Conservation (phyloP, 2,329 filamentous ascomycete genomes). For the Trichoderma aggressivum region DNA sequence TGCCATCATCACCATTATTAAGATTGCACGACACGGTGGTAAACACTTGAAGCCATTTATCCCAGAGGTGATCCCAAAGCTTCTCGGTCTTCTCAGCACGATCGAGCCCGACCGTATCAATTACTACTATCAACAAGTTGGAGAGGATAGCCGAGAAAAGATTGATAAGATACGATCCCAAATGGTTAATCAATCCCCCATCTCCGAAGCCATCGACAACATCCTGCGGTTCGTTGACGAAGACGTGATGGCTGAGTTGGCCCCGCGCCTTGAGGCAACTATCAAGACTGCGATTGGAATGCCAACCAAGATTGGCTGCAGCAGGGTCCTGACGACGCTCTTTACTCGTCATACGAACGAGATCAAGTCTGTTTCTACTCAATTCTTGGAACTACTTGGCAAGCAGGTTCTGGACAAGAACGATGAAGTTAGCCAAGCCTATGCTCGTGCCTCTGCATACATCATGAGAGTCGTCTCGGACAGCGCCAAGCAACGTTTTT, state of each 20-base stretch:
- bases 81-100: constrained; percentile 78
- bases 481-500: constrained; percentile 49
- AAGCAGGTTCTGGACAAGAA: constrained; percentile 87
- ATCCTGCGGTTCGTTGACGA: constrained; percentile 82
- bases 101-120: constrained; percentile 88
- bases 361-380: constrained; percentile 70
- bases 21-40: constrained; percentile 88
- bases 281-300: constrained; percentile 87
- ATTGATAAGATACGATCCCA: constrained; percentile 84
- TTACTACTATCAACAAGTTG: constrained; percentile 86
- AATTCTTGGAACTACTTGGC: constrained; percentile 73
- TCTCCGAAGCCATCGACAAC: constrained; percentile 89
- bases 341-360: constrained; percentile 74
- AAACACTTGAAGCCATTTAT: constrained; percentile 75
- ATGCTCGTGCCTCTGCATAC: constrained; percentile 83
- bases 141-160: constrained; percentile 81
- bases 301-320: constrained; percentile 90
- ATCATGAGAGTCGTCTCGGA: constrained; percentile 61
- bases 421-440: constrained; percentile 86
- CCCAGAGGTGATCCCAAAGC: constrained; percentile 73
- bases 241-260: constrained; percentile 69
- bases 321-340: constrained; percentile 77
- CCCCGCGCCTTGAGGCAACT: constrained; percentile 68
- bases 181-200: constrained; percentile 78
- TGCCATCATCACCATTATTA: constrained; percentile 75